Evolutionary conservation across 2,329 filamentous ascomycete species (phyloP), one percentile per base, ranked within the genome.

Genomic region (Xylaria polymorpha): DNA sequence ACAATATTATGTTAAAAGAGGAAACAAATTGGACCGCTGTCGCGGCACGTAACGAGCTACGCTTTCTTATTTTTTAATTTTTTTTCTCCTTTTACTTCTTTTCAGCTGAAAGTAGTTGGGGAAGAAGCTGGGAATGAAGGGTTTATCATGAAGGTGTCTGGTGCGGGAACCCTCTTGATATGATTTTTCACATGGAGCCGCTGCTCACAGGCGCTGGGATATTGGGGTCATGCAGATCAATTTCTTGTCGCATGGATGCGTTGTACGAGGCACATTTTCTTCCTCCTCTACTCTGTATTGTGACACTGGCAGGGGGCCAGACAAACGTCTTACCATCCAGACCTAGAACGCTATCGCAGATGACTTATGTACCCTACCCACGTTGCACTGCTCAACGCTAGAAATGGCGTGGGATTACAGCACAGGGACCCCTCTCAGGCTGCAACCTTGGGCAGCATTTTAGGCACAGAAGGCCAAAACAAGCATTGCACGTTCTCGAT

Each of bases 41-140:
- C 43, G 67, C 66, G 71, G 67, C 66, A 67, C 64, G 64, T 72
- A 71, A 77, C 67, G 76, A 77, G 71, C 69, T 63, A 76, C 70
- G 75, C 72, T 61, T 73, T 72, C 71, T 43, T 71, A 61, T 55
- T 29, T 43, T 12, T 46, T 29, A 18, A 41, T 35, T 44, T 22
- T 72, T 61, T 72, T 72, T 70, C 39, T 72, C 61, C 37, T n/a
- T 48, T 22, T 20, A 64, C 70, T 25, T 60, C 63, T 58, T 41
- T 61, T 60, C 48, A 62, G 64, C 65, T 51, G 48, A 51, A 59
- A 51, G 63, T 69, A 60, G 59, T 62, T 69, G 67, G 48, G 60
- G 61, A 69, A 44, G 39, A 32, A 55, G 51, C 48, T 20, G 41
- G 66, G 66, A 57, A 51, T 60, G 46, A 64, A 53, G 61, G 68